These are phyloP conservation scores for Tetracladium maxilliforme DNA, from an alignment of 2,329 filamentous ascomycete species.

Conservation along the genomic window DNA sequence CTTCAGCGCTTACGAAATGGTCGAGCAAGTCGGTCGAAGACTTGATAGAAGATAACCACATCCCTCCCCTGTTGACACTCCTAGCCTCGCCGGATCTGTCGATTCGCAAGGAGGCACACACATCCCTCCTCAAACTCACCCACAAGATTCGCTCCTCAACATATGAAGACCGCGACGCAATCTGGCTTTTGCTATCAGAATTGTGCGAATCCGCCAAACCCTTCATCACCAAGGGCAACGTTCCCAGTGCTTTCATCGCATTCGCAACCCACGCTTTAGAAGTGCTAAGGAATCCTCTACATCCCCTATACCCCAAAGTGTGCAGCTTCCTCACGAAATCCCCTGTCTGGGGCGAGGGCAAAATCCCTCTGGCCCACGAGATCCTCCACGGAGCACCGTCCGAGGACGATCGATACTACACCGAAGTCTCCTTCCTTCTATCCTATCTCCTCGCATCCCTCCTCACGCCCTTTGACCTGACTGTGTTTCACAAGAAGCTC, in stretches of 20 bases:
- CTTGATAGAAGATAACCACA: constrained; percentile 63
- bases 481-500: constrained; percentile 41
- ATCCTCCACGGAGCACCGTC: constrained; percentile 51
- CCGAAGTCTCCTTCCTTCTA: constrained; percentile 63
- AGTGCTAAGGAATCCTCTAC: constrained; percentile 62
- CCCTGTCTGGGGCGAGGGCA: constrained; percentile 61
- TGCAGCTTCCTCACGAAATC: constrained; percentile 70
- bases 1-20: constrained; percentile 46
- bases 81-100: constrained; percentile 61
- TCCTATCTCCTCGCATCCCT: constrained; percentile 54
- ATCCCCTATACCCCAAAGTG: constrained; percentile 73
- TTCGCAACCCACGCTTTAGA: constrained; percentile 59
- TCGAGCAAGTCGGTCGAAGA: constrained; percentile 63
- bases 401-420: constrained; percentile 57
- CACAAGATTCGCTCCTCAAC: constrained; percentile 49
- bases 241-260: constrained; percentile 62
- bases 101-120: constrained; percentile 65
- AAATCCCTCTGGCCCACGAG: constrained; percentile 54
- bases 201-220: constrained; percentile 57
- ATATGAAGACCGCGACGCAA: constrained; percentile 61
- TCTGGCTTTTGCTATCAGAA: constrained; percentile 70
- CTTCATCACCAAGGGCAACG: constrained; percentile 35
- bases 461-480: constrained; percentile 41
- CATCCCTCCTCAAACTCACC: constrained; percentile 51
- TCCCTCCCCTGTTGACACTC: constrained; percentile 56